These are phyloP conservation scores for Phytophthora uliginosa DNA, from an alignment of 352 stramenopile genomes.

Conservation along the genomic window DNA sequence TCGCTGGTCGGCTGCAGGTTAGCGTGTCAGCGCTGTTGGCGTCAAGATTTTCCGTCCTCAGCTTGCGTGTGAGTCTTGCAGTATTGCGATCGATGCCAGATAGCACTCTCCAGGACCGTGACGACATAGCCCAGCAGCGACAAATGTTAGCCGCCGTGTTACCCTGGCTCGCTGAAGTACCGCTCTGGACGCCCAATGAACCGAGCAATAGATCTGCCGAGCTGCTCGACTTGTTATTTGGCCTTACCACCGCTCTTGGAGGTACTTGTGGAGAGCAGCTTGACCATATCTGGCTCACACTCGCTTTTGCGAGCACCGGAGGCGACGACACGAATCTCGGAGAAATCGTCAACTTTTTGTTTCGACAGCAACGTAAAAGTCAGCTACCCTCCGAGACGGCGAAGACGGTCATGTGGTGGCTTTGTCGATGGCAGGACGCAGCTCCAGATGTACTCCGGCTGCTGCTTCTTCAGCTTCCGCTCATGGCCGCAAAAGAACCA, in stretches of 20 bases:
- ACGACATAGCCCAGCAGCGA: constrained; percentile 45
- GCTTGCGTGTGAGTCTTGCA: constrained; percentile 47
- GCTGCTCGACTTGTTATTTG: constrained; percentile 64
- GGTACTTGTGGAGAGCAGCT: constrained; percentile 56
- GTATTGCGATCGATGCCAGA: constrained; percentile 46
- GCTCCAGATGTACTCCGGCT: constrained; percentile 51
- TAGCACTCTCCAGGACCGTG: constrained; percentile 40
- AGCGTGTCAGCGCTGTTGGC: constrained; percentile 43
- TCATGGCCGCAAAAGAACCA: background rate
- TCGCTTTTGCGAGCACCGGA: constrained; percentile 47
- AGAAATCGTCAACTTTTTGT: constrained; percentile 48
- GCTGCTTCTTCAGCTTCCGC: constrained; percentile 19
- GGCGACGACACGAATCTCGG: constrained; percentile 15
- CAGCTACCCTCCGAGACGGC: constrained; percentile 48
- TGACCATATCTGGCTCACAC: constrained; percentile 75
- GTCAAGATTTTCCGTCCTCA: constrained; percentile 37
- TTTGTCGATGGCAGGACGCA: constrained; percentile 70
- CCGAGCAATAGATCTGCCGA: constrained; percentile 15
- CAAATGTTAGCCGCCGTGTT: constrained; percentile 65
- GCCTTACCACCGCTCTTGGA: constrained; percentile 52
- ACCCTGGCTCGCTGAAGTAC: constrained; percentile 66
- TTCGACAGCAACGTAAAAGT: constrained; percentile 47
- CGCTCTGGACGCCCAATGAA: constrained; percentile 16
- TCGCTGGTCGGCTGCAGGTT: constrained; percentile 33
- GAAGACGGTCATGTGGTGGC: constrained; percentile 71